These are phyloP conservation scores for Prunus mume DNA, from an alignment of 306 rosid species.

Conservation along the genomic window DNA sequence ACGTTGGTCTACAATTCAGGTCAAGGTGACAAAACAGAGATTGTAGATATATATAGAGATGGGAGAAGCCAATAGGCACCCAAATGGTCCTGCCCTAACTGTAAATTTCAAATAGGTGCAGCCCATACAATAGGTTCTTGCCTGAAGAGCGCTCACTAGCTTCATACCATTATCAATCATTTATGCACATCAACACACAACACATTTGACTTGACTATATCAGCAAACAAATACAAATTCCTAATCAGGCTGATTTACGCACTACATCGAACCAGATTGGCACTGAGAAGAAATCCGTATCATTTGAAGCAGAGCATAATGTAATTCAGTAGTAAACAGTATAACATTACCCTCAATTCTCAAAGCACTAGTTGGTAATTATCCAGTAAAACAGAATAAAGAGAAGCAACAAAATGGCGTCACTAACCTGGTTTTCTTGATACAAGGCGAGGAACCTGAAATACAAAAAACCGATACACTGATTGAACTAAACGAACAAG, in stretches of 20 bases:
- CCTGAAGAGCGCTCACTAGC: not conserved
- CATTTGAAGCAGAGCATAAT: not conserved
- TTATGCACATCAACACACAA: not conserved
- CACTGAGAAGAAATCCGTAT: not conserved
- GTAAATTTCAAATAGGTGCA: not conserved
- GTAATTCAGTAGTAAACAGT: not conserved
- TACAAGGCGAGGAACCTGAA: constrained; percentile 50
- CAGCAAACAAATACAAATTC: not conserved
- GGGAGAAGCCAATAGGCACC: not conserved
- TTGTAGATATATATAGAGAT: not conserved
- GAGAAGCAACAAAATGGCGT: not conserved
- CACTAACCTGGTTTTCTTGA: constrained; percentile 52
- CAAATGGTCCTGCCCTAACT: not conserved
- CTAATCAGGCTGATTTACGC: not conserved
- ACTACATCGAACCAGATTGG: not conserved
- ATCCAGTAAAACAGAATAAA: not conserved
- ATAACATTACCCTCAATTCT: not conserved
- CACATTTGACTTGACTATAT: not conserved
- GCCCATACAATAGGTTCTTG: not conserved
- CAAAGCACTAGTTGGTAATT: not conserved
- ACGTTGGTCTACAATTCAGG: not conserved
- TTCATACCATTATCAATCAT: not conserved
- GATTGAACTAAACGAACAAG: not conserved
- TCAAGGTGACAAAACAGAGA: not conserved
- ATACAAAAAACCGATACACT: constrained; percentile 9